Evolutionary conservation across 768 basidiomycete genomes (phyloP).

Genomic region (Podaxis mareebaensis): DNA sequence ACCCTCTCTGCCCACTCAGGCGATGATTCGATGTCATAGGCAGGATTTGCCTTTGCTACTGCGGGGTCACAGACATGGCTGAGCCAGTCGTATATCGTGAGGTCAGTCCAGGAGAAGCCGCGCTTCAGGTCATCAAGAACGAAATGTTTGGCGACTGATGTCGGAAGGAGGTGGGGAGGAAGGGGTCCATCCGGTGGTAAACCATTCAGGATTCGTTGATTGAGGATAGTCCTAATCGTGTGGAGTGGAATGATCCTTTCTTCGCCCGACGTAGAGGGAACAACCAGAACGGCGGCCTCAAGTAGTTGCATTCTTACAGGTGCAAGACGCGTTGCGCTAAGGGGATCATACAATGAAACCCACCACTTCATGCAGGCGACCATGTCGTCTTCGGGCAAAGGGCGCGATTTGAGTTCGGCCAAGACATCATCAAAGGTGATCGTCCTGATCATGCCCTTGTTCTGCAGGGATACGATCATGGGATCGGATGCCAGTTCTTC

Average conservation of each 20-base stretch:
- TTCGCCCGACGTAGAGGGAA: conserved; percentile 31
- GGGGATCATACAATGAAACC: conserved; percentile 40
- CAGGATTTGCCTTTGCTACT: conserved; percentile 39
- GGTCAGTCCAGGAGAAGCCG: conserved; percentile 78
- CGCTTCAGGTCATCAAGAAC: conserved; percentile 44
- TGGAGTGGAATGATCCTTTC: conserved; percentile 69
- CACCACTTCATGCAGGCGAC: conserved; percentile 90
- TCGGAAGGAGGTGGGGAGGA: conserved; percentile 71
- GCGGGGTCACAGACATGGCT: conserved; percentile 54
- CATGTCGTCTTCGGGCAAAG: conserved; percentile 73
- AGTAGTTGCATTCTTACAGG: conserved; percentile 63
- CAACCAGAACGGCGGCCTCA: conserved; percentile 62
- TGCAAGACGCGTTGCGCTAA: conserved; percentile 13
- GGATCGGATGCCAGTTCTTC: conserved; percentile 57
- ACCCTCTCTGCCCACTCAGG: conserved; percentile 82
- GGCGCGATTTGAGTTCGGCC: conserved; percentile 67
- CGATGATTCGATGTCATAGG: conserved; percentile 66
- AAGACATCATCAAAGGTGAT: conserved; percentile 86
- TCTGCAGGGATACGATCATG: conserved; percentile 63
- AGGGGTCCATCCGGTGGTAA: conserved; percentile 78
- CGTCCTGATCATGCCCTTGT: conserved; percentile 63
- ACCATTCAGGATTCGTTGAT: conserved; percentile 53
- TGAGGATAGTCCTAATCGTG: conserved; percentile 71
- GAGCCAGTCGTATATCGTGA: conserved; percentile 78
- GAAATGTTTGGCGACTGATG: conserved; percentile 62